Evolutionary conservation across 805 yeast species (phyloP), one percentile per base, ranked within the genome.

Genomic region (Wickerhamomyces mucosus): DNA sequence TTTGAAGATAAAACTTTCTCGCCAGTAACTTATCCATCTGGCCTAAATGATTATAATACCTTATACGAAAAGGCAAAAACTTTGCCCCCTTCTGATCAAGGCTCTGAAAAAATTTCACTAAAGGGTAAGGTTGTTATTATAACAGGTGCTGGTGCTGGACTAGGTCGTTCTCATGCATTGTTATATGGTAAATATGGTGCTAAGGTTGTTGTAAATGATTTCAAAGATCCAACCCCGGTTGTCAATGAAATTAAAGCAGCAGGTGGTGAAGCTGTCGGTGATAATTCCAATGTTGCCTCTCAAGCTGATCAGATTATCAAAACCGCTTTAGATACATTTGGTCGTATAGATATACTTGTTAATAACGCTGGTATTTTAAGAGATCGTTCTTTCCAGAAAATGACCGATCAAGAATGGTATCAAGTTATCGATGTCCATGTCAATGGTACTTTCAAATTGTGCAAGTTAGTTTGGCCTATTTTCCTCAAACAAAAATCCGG

Each of bases 291-390:
- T 55, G 95, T 85, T 34, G 82, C 79, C 37, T 62, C 67, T 2
- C 78, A 85, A 38, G 78, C 95, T 27, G 73, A 73, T 31, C 70
- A 70, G 21, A 82, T 89, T 43, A 72, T 89, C 37, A 68, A 82
- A 55, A 75, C 81, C 26, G 95, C 94, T 13, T 38, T 86, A 34
- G 71, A 71, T 42, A 65, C 66, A 35, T 89, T 73, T 59, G 96
- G 96, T 21, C 69, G 80, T 27, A 78, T 89, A 36, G 95, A 89
- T 58, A 71, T 84, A 7, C 68, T 89, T 42, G 67, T 89, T 39
- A 89, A 89, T 63, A 89, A 89, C 54, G 98, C 98, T 12, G 98
- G 98, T 38, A 84, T 89, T 37, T 65, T 89, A 50, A 70, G 96
- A 50, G 97, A 92, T 66, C 75, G 74, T 51, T 82, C 95, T 4